phyloP scores from a whole-genome alignment of 2,329 filamentous ascomycete species.

The Neopestalotiopsis clavispora region DNA sequence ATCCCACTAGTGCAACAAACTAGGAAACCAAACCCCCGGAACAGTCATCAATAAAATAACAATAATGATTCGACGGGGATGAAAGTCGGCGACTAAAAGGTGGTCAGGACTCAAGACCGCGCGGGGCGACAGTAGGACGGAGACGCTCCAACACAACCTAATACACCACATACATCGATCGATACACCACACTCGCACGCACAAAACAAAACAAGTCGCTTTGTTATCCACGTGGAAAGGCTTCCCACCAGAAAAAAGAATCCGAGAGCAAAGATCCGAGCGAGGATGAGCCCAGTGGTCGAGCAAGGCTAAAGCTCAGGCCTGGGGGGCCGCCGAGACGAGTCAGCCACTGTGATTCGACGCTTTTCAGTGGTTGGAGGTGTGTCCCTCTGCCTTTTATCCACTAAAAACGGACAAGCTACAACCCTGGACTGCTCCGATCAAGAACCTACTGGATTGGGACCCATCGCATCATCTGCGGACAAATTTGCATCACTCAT shows the following conservation, averaged over 20 bases:
- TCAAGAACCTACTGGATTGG: conserved; percentile 17
- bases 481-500: conserved; percentile 15
- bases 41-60: conserved; percentile 5
- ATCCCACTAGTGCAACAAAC: conserved; percentile 9
- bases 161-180: neutral
- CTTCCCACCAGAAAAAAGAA: neutral
- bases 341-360: conserved; percentile 15
- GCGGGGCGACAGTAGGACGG: neutral
- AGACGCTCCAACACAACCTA: neutral
- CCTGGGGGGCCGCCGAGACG: neutral
- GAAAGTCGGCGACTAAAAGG: neutral
- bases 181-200: neutral
- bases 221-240: neutral
- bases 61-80: neutral
- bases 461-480: conserved; percentile 17
- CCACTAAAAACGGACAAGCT: conserved; percentile 14
- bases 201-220: neutral
- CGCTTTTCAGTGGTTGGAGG: conserved; percentile 8
- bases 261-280: neutral
- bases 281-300: neutral
- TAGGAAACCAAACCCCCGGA: neutral
- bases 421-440: neutral
- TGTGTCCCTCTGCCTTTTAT: neutral
- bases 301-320: neutral
- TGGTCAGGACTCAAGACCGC: neutral